phyloP scores from a whole-genome alignment of 2,329 filamentous ascomycete species.

The Fusarium verrucosum region DNA sequence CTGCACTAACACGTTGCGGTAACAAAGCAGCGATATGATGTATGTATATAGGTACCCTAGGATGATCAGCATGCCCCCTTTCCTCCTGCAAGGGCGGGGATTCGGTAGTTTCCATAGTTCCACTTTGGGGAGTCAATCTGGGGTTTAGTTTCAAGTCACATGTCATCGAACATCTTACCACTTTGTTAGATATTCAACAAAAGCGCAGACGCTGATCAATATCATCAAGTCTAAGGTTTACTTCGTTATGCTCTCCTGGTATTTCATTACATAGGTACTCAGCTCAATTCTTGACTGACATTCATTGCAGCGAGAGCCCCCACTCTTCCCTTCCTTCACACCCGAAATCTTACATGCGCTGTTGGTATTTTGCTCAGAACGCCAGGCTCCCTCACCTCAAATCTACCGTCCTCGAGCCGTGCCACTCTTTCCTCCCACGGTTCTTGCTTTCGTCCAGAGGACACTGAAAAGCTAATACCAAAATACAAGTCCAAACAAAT shows the following conservation, averaged over 20 bases:
- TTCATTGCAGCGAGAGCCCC: conserved; percentile 20
- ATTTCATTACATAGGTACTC: conserved; percentile 19
- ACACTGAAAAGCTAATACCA: conserved; percentile 30
- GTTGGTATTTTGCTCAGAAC: conserved; percentile 45
- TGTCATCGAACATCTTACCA: background rate
- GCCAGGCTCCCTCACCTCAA: conserved; percentile 38
- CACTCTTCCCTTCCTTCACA: conserved; percentile 21
- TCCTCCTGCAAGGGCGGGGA: conserved; percentile 16
- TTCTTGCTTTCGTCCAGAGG: conserved; percentile 16
- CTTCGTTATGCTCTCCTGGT: conserved; percentile 19
- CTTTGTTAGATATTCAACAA: too few relatives aligned
- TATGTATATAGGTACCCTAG: background rate
- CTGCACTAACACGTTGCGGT: background rate
- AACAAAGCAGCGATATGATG: background rate
- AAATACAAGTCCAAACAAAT: conserved; percentile 36
- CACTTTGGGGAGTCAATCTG: conserved; percentile 24
- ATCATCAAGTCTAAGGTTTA: background rate
- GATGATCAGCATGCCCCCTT: conserved; percentile 14
- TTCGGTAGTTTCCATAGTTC: background rate
- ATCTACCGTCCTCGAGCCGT: conserved; percentile 19
- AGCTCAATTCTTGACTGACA: conserved; percentile 13
- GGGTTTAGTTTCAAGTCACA: conserved; percentile 34
- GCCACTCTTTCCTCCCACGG: conserved; percentile 11
- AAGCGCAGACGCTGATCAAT: background rate
- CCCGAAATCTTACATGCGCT: conserved; percentile 44